Percentiles rank a stretch among this genome's conserved stretches.
These are phyloP conservation scores for Rhodomyrtus tomentosa DNA, from an alignment of 345 rosid genomes.

Conservation along the genomic window DNA sequence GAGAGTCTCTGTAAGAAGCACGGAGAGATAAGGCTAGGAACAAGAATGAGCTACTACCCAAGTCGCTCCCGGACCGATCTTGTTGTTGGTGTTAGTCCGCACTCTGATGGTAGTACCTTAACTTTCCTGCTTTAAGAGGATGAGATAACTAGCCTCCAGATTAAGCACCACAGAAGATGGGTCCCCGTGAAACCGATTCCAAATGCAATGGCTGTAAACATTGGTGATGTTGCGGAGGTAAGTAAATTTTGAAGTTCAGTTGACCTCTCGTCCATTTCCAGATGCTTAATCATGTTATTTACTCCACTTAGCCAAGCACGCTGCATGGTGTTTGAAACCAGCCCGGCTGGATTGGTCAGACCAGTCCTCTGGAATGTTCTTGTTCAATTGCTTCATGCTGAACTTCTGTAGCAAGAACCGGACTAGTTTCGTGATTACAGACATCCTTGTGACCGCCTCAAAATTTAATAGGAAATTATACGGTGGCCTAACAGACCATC, in stretches of 20 bases:
- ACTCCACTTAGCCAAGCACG: neutral
- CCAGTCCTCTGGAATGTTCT: neutral
- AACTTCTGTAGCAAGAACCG: neutral
- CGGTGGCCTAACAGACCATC: neutral
- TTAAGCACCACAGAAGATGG: constrained; percentile 7
- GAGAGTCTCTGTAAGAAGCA: neutral
- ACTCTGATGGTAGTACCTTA: constrained; percentile 8
- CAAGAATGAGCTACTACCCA: constrained; percentile 19
- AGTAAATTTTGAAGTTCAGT: no score
- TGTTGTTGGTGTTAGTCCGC: constrained; percentile 10
- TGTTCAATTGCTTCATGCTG: neutral
- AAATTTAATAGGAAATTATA: neutral
- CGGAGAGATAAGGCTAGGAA: constrained; percentile 7
- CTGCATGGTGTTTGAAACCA: neutral
- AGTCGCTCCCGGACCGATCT: constrained; percentile 11
- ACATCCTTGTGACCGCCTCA: neutral
- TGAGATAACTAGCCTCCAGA: constrained; percentile 16
- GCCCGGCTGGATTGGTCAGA: neutral
- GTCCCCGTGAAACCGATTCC: constrained; percentile 19
- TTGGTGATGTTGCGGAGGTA: constrained; percentile 15
- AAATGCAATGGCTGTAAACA: constrained; percentile 11
- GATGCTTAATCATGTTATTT: neutral
- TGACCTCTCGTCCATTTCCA: neutral
- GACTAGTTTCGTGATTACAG: neutral
- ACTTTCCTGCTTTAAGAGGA: constrained; percentile 18